Evolutionary conservation across 2,329 filamentous ascomycete genomes (phyloP).

Genomic region (Sporothrix pseudoabietina): DNA sequence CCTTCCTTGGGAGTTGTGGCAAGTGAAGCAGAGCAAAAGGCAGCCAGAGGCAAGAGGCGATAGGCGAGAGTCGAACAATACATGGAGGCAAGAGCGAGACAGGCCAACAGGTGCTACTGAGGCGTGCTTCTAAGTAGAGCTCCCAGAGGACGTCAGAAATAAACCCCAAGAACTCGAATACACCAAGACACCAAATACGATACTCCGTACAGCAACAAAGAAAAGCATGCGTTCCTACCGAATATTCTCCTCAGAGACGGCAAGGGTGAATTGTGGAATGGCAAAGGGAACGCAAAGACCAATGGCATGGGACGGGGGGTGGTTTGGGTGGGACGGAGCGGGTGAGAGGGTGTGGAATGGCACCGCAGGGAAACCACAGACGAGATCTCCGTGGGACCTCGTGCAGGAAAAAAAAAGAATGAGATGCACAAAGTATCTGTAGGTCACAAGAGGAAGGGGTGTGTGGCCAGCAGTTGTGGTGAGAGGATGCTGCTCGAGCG

Average conservation of each 20-base stretch:
- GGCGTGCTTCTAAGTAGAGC: not conserved
- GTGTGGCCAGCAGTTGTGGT: not conserved
- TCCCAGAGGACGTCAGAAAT: not conserved
- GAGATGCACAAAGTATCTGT: constrained; percentile 17
- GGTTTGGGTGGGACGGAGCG: constrained; percentile 12
- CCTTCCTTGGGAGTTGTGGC: not conserved
- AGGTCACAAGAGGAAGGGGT: not conserved
- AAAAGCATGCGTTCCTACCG: not conserved
- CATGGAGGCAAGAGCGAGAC: not conserved
- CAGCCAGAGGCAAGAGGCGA: not conserved
- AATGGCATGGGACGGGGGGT: constrained; percentile 21
- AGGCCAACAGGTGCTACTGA: not conserved
- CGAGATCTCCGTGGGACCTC: constrained; percentile 20
- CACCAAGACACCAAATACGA: not conserved
- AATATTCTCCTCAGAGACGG: constrained; percentile 13
- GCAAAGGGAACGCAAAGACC: constrained; percentile 16
- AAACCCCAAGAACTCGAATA: not conserved
- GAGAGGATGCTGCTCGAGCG: not conserved
- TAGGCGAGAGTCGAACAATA: not conserved
- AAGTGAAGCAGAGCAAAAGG: constrained; percentile 11
- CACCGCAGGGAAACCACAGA: constrained; percentile 24
- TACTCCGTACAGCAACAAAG: not conserved
- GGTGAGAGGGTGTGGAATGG: constrained; percentile 24
- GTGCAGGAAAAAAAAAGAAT: constrained; percentile 2
- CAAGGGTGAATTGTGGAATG: not conserved